phyloP scores from a whole-genome alignment of 176 grass and related monocot genomes.

The Oryza punctata region DNA sequence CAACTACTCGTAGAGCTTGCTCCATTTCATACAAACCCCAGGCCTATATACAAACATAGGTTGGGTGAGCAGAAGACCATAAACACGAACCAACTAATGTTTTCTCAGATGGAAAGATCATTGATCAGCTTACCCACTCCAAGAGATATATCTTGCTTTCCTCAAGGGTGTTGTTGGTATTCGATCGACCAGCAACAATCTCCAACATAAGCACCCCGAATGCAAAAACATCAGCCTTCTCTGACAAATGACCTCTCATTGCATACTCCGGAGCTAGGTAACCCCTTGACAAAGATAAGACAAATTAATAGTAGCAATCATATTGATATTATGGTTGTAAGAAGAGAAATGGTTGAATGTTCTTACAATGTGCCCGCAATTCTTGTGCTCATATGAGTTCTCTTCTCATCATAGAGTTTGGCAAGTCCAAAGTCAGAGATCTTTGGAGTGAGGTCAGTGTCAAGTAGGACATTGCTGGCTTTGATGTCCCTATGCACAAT shows the following conservation, averaged over 20 bases:
- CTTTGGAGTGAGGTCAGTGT: conserved; percentile 56
- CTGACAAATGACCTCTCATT: conserved; percentile 67
- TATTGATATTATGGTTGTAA: background rate
- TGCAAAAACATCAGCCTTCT: conserved; percentile 64
- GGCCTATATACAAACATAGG: conserved; percentile 17
- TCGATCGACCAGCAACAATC: conserved; percentile 47
- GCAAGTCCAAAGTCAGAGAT: conserved; percentile 75
- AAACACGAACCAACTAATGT: background rate
- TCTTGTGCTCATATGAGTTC: conserved; percentile 53
- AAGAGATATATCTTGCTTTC: conserved; percentile 54
- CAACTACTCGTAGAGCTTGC: conserved; percentile 38
- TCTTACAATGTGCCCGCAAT: conserved; percentile 72
- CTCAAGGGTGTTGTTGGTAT: conserved; percentile 34
- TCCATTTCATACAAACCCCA: conserved; percentile 54
- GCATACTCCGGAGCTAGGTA: conserved; percentile 76
- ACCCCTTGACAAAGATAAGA: conserved; percentile 29
- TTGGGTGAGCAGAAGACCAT: background rate
- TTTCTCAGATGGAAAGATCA: background rate
- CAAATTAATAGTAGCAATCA: background rate
- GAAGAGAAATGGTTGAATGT: no score
- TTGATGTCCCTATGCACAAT: conserved; percentile 84
- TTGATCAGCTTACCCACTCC: conserved; percentile 52
- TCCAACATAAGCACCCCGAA: conserved; percentile 60
- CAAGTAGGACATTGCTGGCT: conserved; percentile 67
- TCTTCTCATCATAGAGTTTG: conserved; percentile 62